Evolutionary conservation across 1,139 yeast genomes (phyloP).

Genomic region (Candida sanyaensis): DNA sequence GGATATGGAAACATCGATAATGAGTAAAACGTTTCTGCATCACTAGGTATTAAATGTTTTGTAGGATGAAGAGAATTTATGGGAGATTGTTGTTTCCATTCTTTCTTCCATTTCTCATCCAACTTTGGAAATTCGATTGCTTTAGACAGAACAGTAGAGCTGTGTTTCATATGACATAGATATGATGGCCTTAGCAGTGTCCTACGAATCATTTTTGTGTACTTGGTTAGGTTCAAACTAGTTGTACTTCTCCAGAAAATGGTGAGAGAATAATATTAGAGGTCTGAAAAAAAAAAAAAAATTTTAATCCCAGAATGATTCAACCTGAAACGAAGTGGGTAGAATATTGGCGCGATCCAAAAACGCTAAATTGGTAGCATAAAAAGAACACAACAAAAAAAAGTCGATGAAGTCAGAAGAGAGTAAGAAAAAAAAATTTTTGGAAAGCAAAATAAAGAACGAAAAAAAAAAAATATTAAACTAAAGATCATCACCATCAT

Average conservation of each 20-base stretch:
- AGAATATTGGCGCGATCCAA: too few relatives aligned
- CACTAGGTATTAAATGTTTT: conserved; percentile 21
- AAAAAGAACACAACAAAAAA: neutral
- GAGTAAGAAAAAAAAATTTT: neutral
- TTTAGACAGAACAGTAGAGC: neutral
- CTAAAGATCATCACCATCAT: conserved; percentile 1
- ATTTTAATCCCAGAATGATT: too few relatives aligned
- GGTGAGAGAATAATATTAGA: too few relatives aligned
- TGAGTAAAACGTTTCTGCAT: conserved; percentile 56
- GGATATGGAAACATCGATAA: conserved; percentile 96
- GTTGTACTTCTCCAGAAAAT: too few relatives aligned
- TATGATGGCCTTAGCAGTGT: neutral
- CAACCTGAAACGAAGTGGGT: too few relatives aligned
- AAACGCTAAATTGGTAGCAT: too few relatives aligned
- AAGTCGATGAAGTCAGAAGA: conserved; percentile 8
- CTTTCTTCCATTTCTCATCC: conserved; percentile 53
- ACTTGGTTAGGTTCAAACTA: neutral
- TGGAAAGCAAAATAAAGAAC: neutral
- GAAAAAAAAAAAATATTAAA: neutral
- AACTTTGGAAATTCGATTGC: conserved; percentile 18
- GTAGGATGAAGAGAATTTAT: conserved; percentile 47
- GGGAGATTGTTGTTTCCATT: conserved; percentile 49
- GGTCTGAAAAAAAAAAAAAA: too few relatives aligned
- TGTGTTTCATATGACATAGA: neutral
- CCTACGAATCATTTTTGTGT: neutral